Evolutionary conservation across 768 basidiomycete species (phyloP).

Genomic region (Amylocystis lapponica): DNA sequence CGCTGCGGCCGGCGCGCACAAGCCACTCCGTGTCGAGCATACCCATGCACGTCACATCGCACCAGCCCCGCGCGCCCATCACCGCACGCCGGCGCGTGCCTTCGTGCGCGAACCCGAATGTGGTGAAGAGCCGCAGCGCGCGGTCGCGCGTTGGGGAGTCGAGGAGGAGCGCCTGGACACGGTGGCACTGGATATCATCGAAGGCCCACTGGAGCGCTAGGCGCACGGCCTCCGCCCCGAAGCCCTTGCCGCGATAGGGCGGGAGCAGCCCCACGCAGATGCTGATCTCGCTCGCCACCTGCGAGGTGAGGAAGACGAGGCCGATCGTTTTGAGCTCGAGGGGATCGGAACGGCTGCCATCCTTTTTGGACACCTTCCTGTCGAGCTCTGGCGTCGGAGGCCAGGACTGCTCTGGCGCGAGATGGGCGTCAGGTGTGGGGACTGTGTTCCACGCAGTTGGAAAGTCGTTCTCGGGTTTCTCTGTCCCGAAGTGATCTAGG

Average conservation of each 20-base stretch:
- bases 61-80: conserved; percentile 32
- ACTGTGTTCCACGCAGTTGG: too few species aligned
- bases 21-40: conserved; percentile 22
- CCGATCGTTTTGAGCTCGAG: too few species aligned
- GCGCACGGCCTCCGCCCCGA: conserved; percentile 41
- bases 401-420: too few species aligned
- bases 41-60: conserved; percentile 19
- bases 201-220: conserved; percentile 45
- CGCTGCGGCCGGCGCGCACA: conserved; percentile 2
- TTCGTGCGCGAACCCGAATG: conserved; percentile 54
- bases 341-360: too few species aligned
- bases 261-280: conserved; percentile 48
- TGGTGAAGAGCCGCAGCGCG: conserved; percentile 43
- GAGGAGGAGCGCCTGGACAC: conserved; percentile 45
- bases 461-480: too few species aligned
- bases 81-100: conserved; percentile 55
- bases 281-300: conserved; percentile 38
- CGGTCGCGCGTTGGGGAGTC: conserved; percentile 38
- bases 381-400: too few species aligned
- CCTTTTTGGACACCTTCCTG: too few species aligned
- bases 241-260: conserved; percentile 34
- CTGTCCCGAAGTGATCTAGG: too few species aligned
- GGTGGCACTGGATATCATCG: conserved; percentile 37
- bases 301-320: conserved; percentile 13
- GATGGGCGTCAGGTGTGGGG: too few species aligned